phyloP scores from a whole-genome alignment of 371 early-diverging fungal genomes.

The Rhizopus delemar region DNA sequence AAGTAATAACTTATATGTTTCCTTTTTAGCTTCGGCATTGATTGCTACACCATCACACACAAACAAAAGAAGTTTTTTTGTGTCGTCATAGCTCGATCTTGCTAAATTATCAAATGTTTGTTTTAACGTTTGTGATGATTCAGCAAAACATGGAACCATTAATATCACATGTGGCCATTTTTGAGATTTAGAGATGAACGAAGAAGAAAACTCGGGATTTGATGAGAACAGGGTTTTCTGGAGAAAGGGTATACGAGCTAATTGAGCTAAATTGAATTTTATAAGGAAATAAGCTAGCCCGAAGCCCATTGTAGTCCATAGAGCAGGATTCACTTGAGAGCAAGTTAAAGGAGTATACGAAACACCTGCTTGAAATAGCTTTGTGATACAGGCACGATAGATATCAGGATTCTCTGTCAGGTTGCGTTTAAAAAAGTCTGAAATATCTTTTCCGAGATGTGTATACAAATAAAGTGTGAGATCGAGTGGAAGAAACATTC shows the following conservation, averaged over 20 bases:
- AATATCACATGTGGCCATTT: slow-evolving; percentile 41
- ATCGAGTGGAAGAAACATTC: slow-evolving; percentile 48
- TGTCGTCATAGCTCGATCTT: slow-evolving; percentile 47
- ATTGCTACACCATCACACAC: slow-evolving; percentile 50
- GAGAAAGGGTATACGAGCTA: slow-evolving; percentile 39
- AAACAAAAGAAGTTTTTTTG: slow-evolving; percentile 51
- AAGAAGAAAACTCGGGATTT: slow-evolving; percentile 17
- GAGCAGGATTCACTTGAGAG: slow-evolving; percentile 41
- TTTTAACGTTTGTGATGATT: slow-evolving; percentile 41
- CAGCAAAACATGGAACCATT: slow-evolving; percentile 48
- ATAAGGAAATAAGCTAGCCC: slow-evolving; percentile 41
- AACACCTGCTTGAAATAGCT: slow-evolving; percentile 41
- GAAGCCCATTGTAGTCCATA: slow-evolving; percentile 52
- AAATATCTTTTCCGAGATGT: slow-evolving; percentile 47
- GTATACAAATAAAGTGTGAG: slow-evolving; percentile 40
- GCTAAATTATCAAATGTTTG: slow-evolving; percentile 53
- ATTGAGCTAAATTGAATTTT: slow-evolving; percentile 47
- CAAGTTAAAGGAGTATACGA: slow-evolving; percentile 33
- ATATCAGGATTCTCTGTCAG: slow-evolving; percentile 27
- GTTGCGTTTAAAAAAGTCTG: slow-evolving; percentile 37
- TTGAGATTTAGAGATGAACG: not conserved
- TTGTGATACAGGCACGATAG: slow-evolving; percentile 34
- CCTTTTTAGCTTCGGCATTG: slow-evolving; percentile 26
- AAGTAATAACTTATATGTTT: slow-evolving; percentile 36
- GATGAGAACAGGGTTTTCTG: slow-evolving; percentile 37